Conservation (phyloP, 192 early-diverging fungal species). For the Coemansia erecta region DNA sequence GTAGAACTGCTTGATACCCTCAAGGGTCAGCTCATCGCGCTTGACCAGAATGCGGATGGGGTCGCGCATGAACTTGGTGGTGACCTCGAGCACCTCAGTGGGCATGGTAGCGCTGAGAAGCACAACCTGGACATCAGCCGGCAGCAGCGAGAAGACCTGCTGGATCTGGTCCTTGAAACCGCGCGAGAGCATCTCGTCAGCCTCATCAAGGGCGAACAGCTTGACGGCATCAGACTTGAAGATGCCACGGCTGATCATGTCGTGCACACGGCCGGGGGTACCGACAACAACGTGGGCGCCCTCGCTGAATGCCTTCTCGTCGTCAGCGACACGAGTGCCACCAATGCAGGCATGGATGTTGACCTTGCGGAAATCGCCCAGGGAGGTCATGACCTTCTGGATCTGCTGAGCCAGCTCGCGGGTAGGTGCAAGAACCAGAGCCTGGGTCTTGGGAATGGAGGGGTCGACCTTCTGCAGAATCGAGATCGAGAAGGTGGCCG, state of each 20-base stretch:
- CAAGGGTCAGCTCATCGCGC: constrained; percentile 92
- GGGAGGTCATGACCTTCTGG: constrained; percentile 89
- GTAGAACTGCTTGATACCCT: constrained; percentile 97
- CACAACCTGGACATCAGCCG: constrained; percentile 89
- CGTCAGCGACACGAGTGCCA: constrained; percentile 92
- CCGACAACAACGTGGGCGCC: constrained; percentile 95
- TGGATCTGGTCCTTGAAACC: constrained; percentile 99
- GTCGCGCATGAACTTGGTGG: constrained; percentile 97
- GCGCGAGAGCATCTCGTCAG: constrained; percentile 97
- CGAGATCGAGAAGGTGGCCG: constrained; percentile 99
- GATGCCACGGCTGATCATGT: constrained; percentile 94
- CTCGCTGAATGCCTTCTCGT: constrained; percentile 72
- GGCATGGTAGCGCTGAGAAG: constrained; percentile 98
- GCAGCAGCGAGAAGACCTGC: constrained; percentile 92
- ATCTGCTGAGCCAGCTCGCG: constrained; percentile 99
- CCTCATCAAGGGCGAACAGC: constrained; percentile 99
- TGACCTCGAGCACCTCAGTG: constrained; percentile 89
- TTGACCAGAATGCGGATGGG: constrained; percentile 99
- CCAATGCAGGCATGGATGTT: constrained; percentile 97
- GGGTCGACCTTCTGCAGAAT: constrained; percentile 93
- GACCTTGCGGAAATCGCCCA: constrained; percentile 95
- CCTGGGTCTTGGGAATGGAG: constrained; percentile 77
- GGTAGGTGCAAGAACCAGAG: constrained; percentile 95
- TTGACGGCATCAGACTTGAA: constrained; percentile 84
- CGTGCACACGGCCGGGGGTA: constrained; percentile 97